Evolutionary conservation across 306 rosid genomes (phyloP), one percentile per base, ranked within the genome.

Genomic region (Lupinus albus): DNA sequence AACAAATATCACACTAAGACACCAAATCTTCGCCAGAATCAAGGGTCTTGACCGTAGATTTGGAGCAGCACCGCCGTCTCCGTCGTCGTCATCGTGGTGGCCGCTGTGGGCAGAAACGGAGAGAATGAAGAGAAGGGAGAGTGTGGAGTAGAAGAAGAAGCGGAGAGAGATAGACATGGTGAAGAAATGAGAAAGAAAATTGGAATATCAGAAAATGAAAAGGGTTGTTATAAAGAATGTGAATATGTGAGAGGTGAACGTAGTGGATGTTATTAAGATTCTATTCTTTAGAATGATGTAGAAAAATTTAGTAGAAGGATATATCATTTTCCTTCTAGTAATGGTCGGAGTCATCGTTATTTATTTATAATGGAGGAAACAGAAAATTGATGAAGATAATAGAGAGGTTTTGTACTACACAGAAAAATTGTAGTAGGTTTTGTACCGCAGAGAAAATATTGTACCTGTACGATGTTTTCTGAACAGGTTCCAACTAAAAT

Each of bases 61-160:
- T 5, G 2, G 65, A 0, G 10, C 1, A 6, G 0, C 14, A 0
- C 0, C 50, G 1, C 4, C 21, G 0, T 8, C 71, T 5, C 8
- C 55, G 17, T 25, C 30, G 4, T 49, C 71, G 9, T 73, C 87
- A 0, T 72, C 50, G 72, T 62, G 72, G 72, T 62, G 72, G 76
- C 85, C 87, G 33, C 83, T 44, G 85, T 88, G 89, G 8, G 94
- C 80, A 0, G 75, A 73, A 74, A 73, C 82, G 12, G 85, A 32
- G 71, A 79, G 10, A 66, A 80, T 2, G 58, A 86, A 61, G 74
- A 70, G 58, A 49, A 84, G 41, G 30, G 80, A 3, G 73, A 79
- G 8, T 21, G 69, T 0, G 48, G 45, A 46, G 68, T 45, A 58
- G 63, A 64, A 21, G 39, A 57, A 17, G 53, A 47, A 10, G n/a